Base-by-base conservation (phyloP, 768 basidiomycete species). In the Strobilomyces confusus region DNA sequence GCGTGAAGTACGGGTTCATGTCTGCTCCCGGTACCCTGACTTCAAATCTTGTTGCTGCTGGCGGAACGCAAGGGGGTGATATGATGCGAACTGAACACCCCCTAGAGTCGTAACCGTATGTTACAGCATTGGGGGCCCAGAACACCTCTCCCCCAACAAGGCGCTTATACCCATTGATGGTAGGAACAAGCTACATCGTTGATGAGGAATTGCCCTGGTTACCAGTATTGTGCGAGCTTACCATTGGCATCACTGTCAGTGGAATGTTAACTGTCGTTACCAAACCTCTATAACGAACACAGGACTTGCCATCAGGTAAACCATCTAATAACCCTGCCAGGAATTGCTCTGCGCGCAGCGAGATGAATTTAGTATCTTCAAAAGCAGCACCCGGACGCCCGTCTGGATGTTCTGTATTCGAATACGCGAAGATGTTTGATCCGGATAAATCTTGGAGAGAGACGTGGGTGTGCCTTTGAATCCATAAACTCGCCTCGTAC, bases 121-220 rank as follows among this genome's bases (percentile, higher is more conserved):
- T 95, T 17, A 92, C 80, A 4, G 92, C 84, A 61, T 92, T 95
- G 0, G 93, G 93, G 6, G 93, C 93, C 91, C 92, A 97, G 76
- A 89, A 94, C 5, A 87, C 86, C 67, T 94, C 92, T 13, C 94
- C 94, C 19, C 90, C 94, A 19, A 92, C 86, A 9, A 99, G 82
- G 15, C 97, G 91, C 67, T 98, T 99, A 76, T 99, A 99, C 9
- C 95, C 94, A 63, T 95, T 95, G 72, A 97, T 87, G 1, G 90
- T 95, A 1, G 92, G 93, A 15, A 91, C 89, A 23, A 91, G 69
- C 89, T 91, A 46, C 14, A 38, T 25, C 13, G 32, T 25, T 43
- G 44, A 29, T 64, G 29, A 38, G 26, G 17, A 4, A 45, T 40
- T 17, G 11, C 4, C 17, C n/a, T 13, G 13, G 41, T 19, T 12